phyloP scores from a whole-genome alignment of 2,329 filamentous ascomycete species.

The Neurospora sp. region DNA sequence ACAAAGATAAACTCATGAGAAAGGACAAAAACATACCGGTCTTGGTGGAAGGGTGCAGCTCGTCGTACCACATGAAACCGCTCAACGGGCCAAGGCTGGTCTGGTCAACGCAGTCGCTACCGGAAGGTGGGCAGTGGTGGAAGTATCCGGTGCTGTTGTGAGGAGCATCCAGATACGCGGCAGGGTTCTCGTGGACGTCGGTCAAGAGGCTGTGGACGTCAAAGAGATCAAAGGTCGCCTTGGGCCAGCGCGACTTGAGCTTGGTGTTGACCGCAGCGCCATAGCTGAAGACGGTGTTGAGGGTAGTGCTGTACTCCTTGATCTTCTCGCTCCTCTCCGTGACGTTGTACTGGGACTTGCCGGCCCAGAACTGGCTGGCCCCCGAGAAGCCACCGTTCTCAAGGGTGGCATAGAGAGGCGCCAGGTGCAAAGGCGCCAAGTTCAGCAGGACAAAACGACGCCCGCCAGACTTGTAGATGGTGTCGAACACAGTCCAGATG shows the following conservation, averaged over 20 bases:
- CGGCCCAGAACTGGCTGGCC: slow-evolving; percentile 35
- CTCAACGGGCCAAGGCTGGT: slow-evolving; percentile 32
- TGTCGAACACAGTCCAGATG: slow-evolving; percentile 52
- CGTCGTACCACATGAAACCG: slow-evolving; percentile 63
- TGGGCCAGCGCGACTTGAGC: slow-evolving; percentile 39
- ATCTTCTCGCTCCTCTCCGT: slow-evolving; percentile 38
- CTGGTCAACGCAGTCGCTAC: slow-evolving; percentile 28
- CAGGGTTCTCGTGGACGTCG: slow-evolving; percentile 54
- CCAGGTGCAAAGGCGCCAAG: slow-evolving; percentile 53
- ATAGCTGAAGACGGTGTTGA: slow-evolving; percentile 40
- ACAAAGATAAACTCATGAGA: neutral
- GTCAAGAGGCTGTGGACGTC: slow-evolving; percentile 55
- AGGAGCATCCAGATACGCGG: slow-evolving; percentile 51
- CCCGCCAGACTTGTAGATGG: slow-evolving; percentile 54
- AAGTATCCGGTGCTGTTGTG: slow-evolving; percentile 51
- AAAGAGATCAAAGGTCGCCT: slow-evolving; percentile 53
- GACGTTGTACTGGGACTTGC: slow-evolving; percentile 36
- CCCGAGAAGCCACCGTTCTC: slow-evolving; percentile 29
- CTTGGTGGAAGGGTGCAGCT: slow-evolving; percentile 60
- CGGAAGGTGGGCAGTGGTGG: slow-evolving; percentile 36
- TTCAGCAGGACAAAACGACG: slow-evolving; percentile 67
- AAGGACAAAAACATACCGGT: slow-evolving; percentile 37
- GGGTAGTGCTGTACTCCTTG: slow-evolving; percentile 36
- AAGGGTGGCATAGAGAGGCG: slow-evolving; percentile 52
- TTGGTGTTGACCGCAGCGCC: slow-evolving; percentile 37